A percentile compares a stretch with the other conserved stretches of the same genome.
Conservation (phyloP, 176 grass and related monocot species). For the Oryza meyeriana region DNA sequence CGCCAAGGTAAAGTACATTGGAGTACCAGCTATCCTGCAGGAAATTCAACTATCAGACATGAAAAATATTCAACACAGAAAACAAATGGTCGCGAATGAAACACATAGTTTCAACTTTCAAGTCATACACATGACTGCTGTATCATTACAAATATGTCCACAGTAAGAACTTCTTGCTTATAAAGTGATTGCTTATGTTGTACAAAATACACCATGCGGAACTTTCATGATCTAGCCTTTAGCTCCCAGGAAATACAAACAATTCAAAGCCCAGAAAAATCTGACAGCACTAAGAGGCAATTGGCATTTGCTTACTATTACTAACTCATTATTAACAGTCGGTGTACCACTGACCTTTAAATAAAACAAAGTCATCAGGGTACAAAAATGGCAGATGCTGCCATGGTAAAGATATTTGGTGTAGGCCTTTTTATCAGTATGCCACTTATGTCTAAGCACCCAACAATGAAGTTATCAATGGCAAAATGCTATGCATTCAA, state of each 20-base stretch:
- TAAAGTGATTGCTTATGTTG: neutral
- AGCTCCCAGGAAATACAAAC: neutral
- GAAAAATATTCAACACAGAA: slow-evolving; percentile 1
- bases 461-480: slow-evolving; percentile 1
- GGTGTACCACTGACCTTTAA: neutral
- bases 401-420: neutral
- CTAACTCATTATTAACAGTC: neutral
- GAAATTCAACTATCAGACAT: slow-evolving; percentile 18
- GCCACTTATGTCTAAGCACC: neutral
- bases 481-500: neutral
- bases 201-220: neutral
- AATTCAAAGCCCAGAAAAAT: slow-evolving; percentile 15
- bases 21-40: slow-evolving; percentile 85
- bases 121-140: neutral
- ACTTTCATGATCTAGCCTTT: neutral
- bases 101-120: neutral
- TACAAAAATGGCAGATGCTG: slow-evolving; percentile 3
- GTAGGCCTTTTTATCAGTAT: slow-evolving; percentile 9
- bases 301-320: slow-evolving; percentile 30
- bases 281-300: neutral
- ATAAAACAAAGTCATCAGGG: slow-evolving; percentile 1
- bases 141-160: neutral
- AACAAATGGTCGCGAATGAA: neutral
- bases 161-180: neutral
- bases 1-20: slow-evolving; percentile 76